Percentiles rank a stretch among this genome's conserved stretches.
These are phyloP conservation scores for Stereum hirsutum DNA, from an alignment of 1,284 basidiomycete species.

Conservation along the genomic window DNA sequence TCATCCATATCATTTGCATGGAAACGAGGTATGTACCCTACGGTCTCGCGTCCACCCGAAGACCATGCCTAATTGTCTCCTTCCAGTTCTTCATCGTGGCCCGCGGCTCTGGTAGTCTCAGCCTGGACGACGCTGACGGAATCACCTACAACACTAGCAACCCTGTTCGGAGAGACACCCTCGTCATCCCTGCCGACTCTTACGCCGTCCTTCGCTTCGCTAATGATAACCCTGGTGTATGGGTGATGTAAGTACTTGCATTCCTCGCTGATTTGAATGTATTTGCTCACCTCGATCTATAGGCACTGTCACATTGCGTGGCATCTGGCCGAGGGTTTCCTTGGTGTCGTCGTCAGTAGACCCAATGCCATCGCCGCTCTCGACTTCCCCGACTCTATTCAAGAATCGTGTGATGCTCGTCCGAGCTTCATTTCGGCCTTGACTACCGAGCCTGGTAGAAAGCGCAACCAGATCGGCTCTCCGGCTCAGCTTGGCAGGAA, in stretches of 20 bases:
- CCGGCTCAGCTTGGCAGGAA: too few relatives aligned
- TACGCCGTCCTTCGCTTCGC: neutral
- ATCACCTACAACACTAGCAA: neutral
- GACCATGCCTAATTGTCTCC: neutral
- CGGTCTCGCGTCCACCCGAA: too few relatives aligned
- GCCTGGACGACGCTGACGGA: neutral
- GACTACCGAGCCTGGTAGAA: neutral
- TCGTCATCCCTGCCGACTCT: neutral
- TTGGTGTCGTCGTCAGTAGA: neutral
- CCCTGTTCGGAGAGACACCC: neutral
- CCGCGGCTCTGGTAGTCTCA: neutral
- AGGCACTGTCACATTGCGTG: conserved; percentile 1
- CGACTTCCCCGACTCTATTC: neutral
- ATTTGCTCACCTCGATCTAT: too few relatives aligned
- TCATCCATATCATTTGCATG: neutral
- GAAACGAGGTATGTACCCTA: neutral
- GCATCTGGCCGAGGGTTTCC: conserved; percentile 1
- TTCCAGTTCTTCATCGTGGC: neutral
- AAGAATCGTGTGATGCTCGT: neutral
- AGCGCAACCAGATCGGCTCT: too few relatives aligned
- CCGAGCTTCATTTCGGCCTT: neutral
- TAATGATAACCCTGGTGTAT: neutral
- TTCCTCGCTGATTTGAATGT: too few relatives aligned
- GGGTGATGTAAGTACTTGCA: too few relatives aligned
- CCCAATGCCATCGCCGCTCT: neutral